phyloP scores from a whole-genome alignment of 495 filamentous ascomycete genomes.

The Staphylotrichum tortipilum region DNA sequence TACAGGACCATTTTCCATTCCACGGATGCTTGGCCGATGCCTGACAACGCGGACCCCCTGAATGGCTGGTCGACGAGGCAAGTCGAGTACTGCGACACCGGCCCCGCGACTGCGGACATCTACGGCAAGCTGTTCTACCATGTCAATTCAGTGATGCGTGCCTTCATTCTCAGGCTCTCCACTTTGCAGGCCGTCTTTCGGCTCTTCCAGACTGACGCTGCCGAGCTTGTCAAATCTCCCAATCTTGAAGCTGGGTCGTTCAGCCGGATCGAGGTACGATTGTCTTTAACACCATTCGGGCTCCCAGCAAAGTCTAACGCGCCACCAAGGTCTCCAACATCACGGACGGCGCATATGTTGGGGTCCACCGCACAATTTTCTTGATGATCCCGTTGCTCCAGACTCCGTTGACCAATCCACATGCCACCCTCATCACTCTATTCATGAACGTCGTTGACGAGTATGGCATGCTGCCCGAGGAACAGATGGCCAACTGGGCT shows the following conservation, averaged over 20 bases:
- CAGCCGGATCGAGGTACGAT: neutral
- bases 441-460: slow-evolving; percentile 27
- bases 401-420: slow-evolving; percentile 10
- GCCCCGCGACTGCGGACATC: neutral
- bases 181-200: neutral
- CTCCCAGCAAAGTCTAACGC: too few relatives aligned
- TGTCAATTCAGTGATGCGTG: neutral
- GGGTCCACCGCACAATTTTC: neutral
- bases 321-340: neutral
- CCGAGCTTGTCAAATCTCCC: neutral
- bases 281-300: neutral
- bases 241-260: neutral
- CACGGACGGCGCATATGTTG: neutral
- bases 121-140: neutral
- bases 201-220: neutral
- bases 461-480: neutral
- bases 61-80: neutral
- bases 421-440: slow-evolving; percentile 24
- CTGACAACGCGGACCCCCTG: neutral
- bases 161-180: neutral
- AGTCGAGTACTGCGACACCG: neutral
- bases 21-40: neutral
- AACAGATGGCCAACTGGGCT: too few relatives aligned
- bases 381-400: slow-evolving; percentile 18
- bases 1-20: neutral